Percentiles rank a stretch among this genome's conserved stretches.
Evolutionary conservation across 1,284 basidiomycete genomes (phyloP).

Genomic region (Leccinum pachyderme): DNA sequence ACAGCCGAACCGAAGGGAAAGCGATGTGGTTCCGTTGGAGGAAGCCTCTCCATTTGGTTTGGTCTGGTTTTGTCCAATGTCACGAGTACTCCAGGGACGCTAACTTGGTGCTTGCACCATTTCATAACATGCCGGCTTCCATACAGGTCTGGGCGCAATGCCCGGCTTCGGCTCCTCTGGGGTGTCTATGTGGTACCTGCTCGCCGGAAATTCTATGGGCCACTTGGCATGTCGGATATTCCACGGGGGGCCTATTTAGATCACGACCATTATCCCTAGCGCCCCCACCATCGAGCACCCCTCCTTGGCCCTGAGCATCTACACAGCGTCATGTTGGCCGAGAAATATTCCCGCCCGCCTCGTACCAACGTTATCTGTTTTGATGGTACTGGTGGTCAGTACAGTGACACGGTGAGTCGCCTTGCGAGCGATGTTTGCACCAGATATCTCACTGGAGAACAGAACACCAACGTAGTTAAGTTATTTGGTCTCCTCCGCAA

Average conservation of each 20-base stretch:
- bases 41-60: background rate
- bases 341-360: conserved; percentile 10
- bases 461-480: conserved; percentile 75
- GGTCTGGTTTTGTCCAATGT: background rate
- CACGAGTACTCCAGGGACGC: no score
- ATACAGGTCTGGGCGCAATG: background rate
- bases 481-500: conserved; percentile 63
- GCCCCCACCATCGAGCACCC: background rate
- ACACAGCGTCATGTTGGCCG: conserved; percentile 16
- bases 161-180: background rate
- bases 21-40: background rate
- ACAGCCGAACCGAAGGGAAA: background rate
- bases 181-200: background rate
- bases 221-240: background rate
- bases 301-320: background rate
- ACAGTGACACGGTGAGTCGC: conserved; percentile 31
- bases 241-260: conserved; percentile 6
- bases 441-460: background rate
- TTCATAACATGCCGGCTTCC: background rate
- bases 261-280: background rate
- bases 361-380: conserved; percentile 60
- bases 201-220: background rate
- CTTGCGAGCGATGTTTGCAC: background rate
- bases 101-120: background rate
- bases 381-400: conserved; percentile 58